phyloP scores from a whole-genome alignment of 495 filamentous ascomycete genomes.

The Haplographium delicatum region DNA sequence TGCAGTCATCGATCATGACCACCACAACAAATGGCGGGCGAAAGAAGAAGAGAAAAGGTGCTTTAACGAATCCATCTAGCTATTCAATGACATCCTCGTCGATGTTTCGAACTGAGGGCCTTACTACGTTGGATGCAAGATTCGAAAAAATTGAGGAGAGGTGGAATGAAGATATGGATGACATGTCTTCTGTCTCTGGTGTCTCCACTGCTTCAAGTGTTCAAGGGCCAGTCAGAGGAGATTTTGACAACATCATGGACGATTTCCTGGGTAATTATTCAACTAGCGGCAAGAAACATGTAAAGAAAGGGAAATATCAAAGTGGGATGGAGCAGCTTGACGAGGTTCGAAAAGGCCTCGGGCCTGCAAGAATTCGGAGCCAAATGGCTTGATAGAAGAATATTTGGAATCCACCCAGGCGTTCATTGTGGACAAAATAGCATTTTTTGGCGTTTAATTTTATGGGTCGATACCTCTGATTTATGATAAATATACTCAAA shows the following conservation, averaged over 20 bases:
- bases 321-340: conserved; percentile 85
- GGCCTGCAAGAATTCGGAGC: conserved; percentile 56
- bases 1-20: conserved; percentile 73
- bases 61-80: conserved; percentile 77
- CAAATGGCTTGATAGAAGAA: conserved; percentile 8
- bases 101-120: conserved; percentile 81
- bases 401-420: neutral
- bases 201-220: conserved; percentile 44
- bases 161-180: conserved; percentile 73
- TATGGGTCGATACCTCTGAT: too few species aligned
- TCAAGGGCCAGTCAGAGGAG: conserved; percentile 52
- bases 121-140: conserved; percentile 76
- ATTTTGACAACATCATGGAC: conserved; percentile 88
- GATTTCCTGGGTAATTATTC: conserved; percentile 82
- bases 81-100: conserved; percentile 98
- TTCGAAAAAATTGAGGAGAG: conserved; percentile 87
- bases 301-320: conserved; percentile 77
- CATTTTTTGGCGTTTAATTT: conserved; percentile 10
- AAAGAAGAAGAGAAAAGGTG: conserved; percentile 85
- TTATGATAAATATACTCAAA: too few species aligned
- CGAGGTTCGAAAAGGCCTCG: conserved; percentile 77
- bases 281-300: conserved; percentile 69
- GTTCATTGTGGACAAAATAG: conserved; percentile 4
- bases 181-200: conserved; percentile 37
- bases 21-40: conserved; percentile 69